Base-by-base conservation (phyloP, 1,284 basidiomycete genomes). In the Pterula multifida region DNA sequence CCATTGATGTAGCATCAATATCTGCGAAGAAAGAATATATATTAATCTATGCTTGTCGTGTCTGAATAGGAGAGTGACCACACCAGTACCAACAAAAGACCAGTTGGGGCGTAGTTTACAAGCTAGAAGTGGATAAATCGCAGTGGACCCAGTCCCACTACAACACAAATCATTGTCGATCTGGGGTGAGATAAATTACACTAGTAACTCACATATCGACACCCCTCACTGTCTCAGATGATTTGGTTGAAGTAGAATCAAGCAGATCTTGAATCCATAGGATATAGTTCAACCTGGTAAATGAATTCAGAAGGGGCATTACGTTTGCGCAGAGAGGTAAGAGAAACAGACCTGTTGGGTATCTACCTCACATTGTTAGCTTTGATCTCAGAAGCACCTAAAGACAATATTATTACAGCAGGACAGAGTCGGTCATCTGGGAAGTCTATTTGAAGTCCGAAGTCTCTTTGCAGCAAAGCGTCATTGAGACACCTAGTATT, bases 111-210 rank as follows among this genome's bases (percentile, higher is more conserved):
- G 68, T 21, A 79, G 61, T 1, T 66, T 70, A 59, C 82, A 85
- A 0, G 77, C 76, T 0, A 98, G 72, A 0, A 96, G 68, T 0
- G 93, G 84, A 57, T 97, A 98, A 54, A 98, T 92, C 0, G 81
- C 88, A 0, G 89, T 87, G 4, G 92, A 83, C 0, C 94, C 94
- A 4, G 91, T 95, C 15, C 94, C 94, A 36, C 92, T 94, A 55
- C 23, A 15, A 21, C 49, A 32, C 53, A 55, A 49, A 44, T 26
- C 26, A 6, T 26, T 49, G 24, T n/a, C 46, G 4, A 19, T 25
- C n/a, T n/a, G 3, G 36, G 50, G 26, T 25, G 4, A 2, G n/a
- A 23, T 6, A 23, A 52, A 13, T 36, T 1, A 32, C 48, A 21
- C 23, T 22, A 19, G 24, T 32, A 6, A 58, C 70, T 26, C 56